Base-by-base conservation (phyloP, 345 rosid species). In the Gossypium australe region DNA sequence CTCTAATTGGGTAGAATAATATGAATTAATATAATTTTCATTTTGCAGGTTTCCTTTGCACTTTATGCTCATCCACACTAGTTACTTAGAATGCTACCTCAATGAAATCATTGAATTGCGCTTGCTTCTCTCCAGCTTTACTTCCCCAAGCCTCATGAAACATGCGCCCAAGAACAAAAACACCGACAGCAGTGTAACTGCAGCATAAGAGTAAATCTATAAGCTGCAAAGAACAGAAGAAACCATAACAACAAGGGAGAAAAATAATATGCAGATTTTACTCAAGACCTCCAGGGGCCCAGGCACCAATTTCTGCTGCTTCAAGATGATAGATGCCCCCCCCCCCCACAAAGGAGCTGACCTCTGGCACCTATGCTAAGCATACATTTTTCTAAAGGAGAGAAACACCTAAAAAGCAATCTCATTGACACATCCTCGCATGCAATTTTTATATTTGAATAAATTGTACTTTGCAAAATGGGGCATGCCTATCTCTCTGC, bases 161-260 rank as follows among this genome's bases (percentile, higher is more conserved):
- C 86, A 86, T 88, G 75, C 87, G 88, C 72, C 98, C 96, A 78
- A 95, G 96, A 71, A 95, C 98, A 87, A 91, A 95, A 76, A 93
- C 97, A 75, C 98, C 99, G 73, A 95, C 99, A 49, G 98, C 98
- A 27, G 99, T 95, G 80, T 89, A 95, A 78, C 99, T 93, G 77
- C 76, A 83, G 71, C 41, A 24, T 51, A 45, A 71, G 70, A 60
- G 53, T 56, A 13, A 60, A 20, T 49, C 65, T 60, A 51, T 24
- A 62, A 38, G 43, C 7, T 44, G 20, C 11, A 57, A n/a, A 57
- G 52, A 38, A 67, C 56, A 67, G 56, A 22, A 67, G 25, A 45
- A 66, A 67, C 12, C 11, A 22, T 14, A 67, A 47, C 49, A 1
- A 45, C 2, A 67, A 67, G 3, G 49, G 18, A 12, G 18, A 67